Evolutionary conservation across 352 stramenopile species (phyloP).

Genomic region (Pythium brachiatum): DNA sequence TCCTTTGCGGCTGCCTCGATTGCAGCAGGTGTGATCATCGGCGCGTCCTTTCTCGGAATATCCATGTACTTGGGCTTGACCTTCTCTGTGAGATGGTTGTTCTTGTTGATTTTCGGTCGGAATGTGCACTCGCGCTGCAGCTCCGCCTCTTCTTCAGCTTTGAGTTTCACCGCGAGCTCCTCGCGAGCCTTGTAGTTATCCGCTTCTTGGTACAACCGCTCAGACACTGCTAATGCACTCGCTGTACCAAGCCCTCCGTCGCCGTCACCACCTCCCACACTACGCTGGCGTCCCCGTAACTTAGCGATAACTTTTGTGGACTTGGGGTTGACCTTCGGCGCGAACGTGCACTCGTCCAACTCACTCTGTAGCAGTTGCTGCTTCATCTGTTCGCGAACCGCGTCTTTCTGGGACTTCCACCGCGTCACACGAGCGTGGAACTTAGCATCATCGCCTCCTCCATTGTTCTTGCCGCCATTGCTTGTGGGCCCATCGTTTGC

Average conservation of each 20-base stretch:
- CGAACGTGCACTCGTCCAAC: constrained; percentile 76
- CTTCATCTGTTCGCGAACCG: constrained; percentile 73
- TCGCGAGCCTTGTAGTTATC: constrained; percentile 74
- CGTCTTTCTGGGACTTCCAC: constrained; percentile 81
- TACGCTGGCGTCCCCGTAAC: constrained; percentile 40
- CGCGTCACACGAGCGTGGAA: constrained; percentile 73
- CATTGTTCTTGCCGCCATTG: constrained; percentile 9
- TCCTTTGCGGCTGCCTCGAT: constrained; percentile 62
- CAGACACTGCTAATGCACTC: constrained; percentile 40
- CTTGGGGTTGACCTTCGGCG: constrained; percentile 70
- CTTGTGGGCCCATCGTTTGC: neutral
- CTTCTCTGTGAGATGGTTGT: constrained; percentile 37
- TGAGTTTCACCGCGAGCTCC: constrained; percentile 56
- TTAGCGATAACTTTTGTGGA: constrained; percentile 70
- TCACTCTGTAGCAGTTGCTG: constrained; percentile 73
- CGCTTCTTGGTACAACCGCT: constrained; percentile 74
- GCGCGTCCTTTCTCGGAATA: constrained; percentile 29
- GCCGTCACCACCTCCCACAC: constrained; percentile 7
- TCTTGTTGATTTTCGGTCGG: constrained; percentile 57
- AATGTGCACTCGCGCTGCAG: constrained; percentile 77
- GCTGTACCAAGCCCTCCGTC: constrained; percentile 25
- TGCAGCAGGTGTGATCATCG: constrained; percentile 45
- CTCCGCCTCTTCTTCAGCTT: constrained; percentile 70
- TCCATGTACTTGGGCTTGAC: constrained; percentile 83
- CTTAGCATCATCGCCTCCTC: constrained; percentile 32